Evolutionary conservation across 2,329 filamentous ascomycete species (phyloP).

Genomic region (Colletotrichum limetticola): DNA sequence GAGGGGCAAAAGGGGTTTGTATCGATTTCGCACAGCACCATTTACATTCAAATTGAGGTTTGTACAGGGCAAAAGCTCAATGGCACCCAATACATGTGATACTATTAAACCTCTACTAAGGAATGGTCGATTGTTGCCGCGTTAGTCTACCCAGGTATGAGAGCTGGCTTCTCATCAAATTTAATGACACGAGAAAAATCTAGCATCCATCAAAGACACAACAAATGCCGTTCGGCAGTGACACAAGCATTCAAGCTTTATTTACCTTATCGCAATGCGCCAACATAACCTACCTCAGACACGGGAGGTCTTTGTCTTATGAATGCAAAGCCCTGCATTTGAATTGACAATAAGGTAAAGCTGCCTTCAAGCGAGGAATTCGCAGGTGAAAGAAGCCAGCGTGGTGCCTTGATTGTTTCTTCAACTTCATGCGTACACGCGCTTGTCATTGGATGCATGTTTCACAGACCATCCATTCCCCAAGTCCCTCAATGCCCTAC

Average conservation of each 20-base stretch:
- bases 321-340: not conserved
- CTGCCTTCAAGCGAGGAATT: not conserved
- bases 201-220: not conserved
- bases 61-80: not conserved
- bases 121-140: slow-evolving; percentile 18
- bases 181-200: not conserved
- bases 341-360: not conserved
- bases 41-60: not conserved
- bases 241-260: not conserved
- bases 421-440: not conserved
- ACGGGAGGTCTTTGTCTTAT: not conserved
- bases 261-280: not conserved
- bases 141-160: not conserved
- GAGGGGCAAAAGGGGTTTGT: slow-evolving; percentile 20
- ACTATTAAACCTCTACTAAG: slow-evolving; percentile 9
- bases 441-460: slow-evolving; percentile 27
- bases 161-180: not conserved
- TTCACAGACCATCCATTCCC: slow-evolving; percentile 8
- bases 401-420: not conserved
- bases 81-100: not conserved
- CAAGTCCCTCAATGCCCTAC: not conserved
- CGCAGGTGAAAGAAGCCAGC: not conserved
- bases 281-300: not conserved
- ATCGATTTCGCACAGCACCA: not conserved
- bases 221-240: not conserved